Percentiles rank a stretch among this genome's conserved stretches.
phyloP scores from a whole-genome alignment of 768 basidiomycete species.

The Tulasnella sp. region DNA sequence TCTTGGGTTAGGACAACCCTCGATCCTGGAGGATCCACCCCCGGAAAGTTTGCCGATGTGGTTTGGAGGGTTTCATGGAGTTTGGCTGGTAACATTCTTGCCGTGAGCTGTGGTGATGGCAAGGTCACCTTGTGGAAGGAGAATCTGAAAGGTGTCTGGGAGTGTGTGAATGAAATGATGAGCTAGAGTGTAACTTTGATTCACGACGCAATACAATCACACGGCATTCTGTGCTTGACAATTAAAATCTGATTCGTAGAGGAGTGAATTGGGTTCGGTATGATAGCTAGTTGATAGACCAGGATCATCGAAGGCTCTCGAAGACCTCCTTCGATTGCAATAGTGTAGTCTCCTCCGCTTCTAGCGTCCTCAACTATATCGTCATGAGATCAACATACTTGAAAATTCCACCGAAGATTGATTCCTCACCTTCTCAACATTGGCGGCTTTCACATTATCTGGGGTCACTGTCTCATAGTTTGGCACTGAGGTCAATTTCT shows the following conservation, averaged over 20 bases:
- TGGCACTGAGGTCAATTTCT: conserved; percentile 54
- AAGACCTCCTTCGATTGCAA: conserved; percentile 67
- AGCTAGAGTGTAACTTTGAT: conserved; percentile 38
- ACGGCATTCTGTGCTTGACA: not conserved
- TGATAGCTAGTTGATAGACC: too few relatives aligned
- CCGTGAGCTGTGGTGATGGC: conserved; percentile 94
- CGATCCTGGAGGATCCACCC: conserved; percentile 41
- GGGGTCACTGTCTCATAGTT: conserved; percentile 77
- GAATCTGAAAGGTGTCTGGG: conserved; percentile 87
- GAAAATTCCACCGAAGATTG: not conserved
- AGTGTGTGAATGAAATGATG: conserved; percentile 91
- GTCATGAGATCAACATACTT: conserved; percentile 6
- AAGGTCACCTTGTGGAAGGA: conserved; percentile 99
- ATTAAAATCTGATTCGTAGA: too few relatives aligned
- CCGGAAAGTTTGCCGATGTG: conserved; percentile 81
- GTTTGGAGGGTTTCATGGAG: conserved; percentile 99
- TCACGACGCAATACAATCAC: too few relatives aligned
- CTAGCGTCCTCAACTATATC: conserved; percentile 53
- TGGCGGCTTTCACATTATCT: conserved; percentile 53
- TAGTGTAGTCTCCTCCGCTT: conserved; percentile 67
- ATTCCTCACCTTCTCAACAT: conserved; percentile 65
- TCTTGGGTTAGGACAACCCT: conserved; percentile 72
- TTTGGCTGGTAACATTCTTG: conserved; percentile 86
- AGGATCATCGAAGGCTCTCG: too few relatives aligned
- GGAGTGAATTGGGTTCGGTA: too few relatives aligned